Evolutionary conservation across 352 stramenopile genomes (phyloP).

Genomic region (Phytophthora pseudosyringae): DNA sequence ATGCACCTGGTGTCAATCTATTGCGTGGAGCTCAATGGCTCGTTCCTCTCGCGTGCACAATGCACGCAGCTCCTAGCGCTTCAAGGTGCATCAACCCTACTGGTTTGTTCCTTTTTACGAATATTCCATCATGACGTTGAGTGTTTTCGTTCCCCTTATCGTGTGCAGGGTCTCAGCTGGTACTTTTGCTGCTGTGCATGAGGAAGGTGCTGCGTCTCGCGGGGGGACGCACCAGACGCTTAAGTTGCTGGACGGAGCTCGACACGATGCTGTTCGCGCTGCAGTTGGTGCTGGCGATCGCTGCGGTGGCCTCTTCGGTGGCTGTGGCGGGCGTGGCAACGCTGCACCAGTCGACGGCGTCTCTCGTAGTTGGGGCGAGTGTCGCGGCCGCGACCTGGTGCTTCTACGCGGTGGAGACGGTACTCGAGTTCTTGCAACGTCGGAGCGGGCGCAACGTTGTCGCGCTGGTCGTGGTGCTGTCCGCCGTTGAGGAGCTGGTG

Average conservation of each 20-base stretch:
- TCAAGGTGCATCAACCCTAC: conserved; percentile 26
- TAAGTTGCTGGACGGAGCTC: conserved; percentile 4
- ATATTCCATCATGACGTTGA: not conserved
- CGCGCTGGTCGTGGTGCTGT: conserved; percentile 31
- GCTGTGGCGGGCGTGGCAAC: conserved; percentile 32
- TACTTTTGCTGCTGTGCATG: conserved; percentile 51
- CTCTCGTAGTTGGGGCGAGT: conserved; percentile 40
- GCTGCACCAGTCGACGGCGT: conserved; percentile 36
- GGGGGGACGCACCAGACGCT: not conserved
- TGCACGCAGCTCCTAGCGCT: conserved; percentile 38
- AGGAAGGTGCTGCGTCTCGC: conserved; percentile 43
- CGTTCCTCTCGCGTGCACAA: conserved; percentile 15
- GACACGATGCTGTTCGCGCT: conserved; percentile 29
- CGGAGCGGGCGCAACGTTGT: conserved; percentile 22
- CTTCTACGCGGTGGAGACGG: conserved; percentile 41
- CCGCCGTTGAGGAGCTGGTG: conserved; percentile 22
- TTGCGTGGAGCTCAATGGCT: conserved; percentile 37
- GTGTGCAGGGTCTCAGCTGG: conserved; percentile 40
- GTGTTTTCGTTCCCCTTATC: not conserved
- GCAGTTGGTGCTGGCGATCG: conserved; percentile 38
- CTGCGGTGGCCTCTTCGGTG: conserved; percentile 32
- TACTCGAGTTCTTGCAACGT: conserved; percentile 33
- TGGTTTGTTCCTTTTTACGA: not conserved
- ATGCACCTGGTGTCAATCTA: conserved; percentile 32
- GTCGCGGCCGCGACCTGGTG: conserved; percentile 35